Percentiles rank a stretch among this genome's conserved stretches.
phyloP scores from a whole-genome alignment of 129 eudicot species.

The Artemisia argyi region DNA sequence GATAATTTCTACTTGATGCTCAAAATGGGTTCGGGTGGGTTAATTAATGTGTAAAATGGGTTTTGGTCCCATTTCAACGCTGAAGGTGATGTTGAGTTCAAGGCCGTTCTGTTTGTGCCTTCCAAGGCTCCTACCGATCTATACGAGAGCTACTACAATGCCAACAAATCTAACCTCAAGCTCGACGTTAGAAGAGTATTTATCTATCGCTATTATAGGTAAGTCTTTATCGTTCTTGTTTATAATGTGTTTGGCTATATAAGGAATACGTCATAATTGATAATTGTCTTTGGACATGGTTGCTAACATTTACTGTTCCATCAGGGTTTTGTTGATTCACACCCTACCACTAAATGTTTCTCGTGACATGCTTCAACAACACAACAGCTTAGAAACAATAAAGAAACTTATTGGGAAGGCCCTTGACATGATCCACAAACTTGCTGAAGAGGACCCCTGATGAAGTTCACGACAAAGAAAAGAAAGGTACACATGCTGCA shows the following conservation, averaged over 20 bases:
- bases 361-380: slow-evolving; percentile 98
- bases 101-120: slow-evolving; percentile 94
- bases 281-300: too few species aligned
- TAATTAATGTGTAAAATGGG: neutral
- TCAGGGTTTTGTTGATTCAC: slow-evolving; percentile 95
- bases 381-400: slow-evolving; percentile 88
- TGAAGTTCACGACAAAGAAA: too few species aligned
- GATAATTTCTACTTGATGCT: neutral
- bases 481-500: too few species aligned
- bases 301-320: too few species aligned
- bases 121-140: slow-evolving; percentile 96
- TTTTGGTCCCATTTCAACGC: slow-evolving; percentile 59
- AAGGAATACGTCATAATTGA: too few species aligned
- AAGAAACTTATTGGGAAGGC: slow-evolving; percentile 97
- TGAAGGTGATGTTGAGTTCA: slow-evolving; percentile 99
- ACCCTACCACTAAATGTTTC: slow-evolving; percentile 95
- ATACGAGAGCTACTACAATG: slow-evolving; percentile 87
- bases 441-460: too few species aligned
- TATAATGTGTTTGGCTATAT: too few species aligned
- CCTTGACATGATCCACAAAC: slow-evolving; percentile 39
- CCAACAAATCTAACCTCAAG: slow-evolving; percentile 85
- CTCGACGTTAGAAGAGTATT: slow-evolving; percentile 91
- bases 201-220: too few species aligned
- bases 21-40: neutral
- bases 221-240: too few species aligned